These are phyloP conservation scores for Triadica sebifera DNA, from an alignment of 345 rosid species.

Conservation along the genomic window DNA sequence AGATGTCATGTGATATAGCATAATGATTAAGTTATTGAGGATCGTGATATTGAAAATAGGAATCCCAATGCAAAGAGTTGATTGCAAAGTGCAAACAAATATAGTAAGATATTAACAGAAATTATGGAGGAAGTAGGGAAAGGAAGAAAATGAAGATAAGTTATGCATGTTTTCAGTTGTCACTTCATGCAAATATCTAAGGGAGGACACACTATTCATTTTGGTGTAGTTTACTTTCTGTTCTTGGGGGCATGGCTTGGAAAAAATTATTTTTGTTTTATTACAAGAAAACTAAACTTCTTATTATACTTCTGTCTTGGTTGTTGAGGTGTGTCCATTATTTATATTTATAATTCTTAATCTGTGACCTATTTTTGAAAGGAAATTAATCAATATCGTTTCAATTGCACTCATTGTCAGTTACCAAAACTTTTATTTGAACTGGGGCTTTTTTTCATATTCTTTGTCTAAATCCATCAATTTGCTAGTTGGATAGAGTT, in stretches of 20 bases:
- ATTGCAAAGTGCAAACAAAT: neutral
- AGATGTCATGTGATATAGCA: neutral
- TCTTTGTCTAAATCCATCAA: neutral
- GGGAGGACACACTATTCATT: too few relatives aligned
- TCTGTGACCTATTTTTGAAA: neutral
- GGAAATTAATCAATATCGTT: neutral
- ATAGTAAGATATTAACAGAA: neutral
- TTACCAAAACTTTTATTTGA: neutral
- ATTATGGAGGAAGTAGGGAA: neutral
- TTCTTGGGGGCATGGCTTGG: neutral
- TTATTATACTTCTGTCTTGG: neutral
- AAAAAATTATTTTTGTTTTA: neutral
- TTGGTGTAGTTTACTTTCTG: neutral
- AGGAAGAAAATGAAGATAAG: neutral
- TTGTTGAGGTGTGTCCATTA: neutral
- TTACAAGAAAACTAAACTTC: neutral
- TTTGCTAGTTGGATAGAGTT: too few relatives aligned
- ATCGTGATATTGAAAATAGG: neutral
- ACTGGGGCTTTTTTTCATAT: neutral
- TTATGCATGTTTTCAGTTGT: neutral
- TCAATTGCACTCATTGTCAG: neutral
- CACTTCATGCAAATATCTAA: neutral
- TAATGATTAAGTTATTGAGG: neutral
- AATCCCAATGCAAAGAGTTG: neutral
- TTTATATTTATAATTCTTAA: neutral